Evolutionary conservation across 179 eudicot genomes (phyloP), one percentile per base, ranked within the genome.

Genomic region (Vitellaria paradoxa): DNA sequence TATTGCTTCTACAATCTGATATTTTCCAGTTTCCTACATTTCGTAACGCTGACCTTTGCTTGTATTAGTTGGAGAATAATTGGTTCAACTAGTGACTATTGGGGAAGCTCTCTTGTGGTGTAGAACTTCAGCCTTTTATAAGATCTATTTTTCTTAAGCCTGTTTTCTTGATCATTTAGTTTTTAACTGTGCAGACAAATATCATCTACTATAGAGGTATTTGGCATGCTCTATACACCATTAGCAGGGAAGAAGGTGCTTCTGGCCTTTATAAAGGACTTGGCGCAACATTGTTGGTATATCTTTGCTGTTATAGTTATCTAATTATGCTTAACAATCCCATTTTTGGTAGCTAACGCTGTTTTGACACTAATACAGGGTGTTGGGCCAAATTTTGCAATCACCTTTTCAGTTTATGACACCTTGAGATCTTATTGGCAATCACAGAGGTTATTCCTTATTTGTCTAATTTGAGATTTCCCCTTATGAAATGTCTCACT

Each of bases 341-440:
- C 10, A 14, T 20, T 3, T 52, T 53, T 18, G 0, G 30, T 67
- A 42, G 62, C 57, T 79, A 72, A 75, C 81, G 18, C 42, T 30
- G 18, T 14, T 61, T 14, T 61, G 66, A 50, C 61, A 57, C 56
- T 67, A 10, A 57, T 75, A 75, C 87, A 96, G 99, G 95, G 98
- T 81, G 99, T 96, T 76, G 99, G 97, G 76, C 98, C 99, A 68
- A 96, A 89, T 82, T 84, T 96, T 77, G 99, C 99, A 6, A 92
- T 96, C 76, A 96, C 94, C 83, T 96, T 96, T 82, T 87, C 99
- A 0, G 99, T 92, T 63, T 96, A 96, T 80, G 98, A 96, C 70
- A 96, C 96, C 47, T 80, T 86, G 79, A 87, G 92, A 87, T 84
- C 93, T 74, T 89, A 90, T 30, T 93, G 98, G 99, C 88, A 88